Conservation (phyloP, 305 asterid genomes). For the Solanum hybrid region DNA sequence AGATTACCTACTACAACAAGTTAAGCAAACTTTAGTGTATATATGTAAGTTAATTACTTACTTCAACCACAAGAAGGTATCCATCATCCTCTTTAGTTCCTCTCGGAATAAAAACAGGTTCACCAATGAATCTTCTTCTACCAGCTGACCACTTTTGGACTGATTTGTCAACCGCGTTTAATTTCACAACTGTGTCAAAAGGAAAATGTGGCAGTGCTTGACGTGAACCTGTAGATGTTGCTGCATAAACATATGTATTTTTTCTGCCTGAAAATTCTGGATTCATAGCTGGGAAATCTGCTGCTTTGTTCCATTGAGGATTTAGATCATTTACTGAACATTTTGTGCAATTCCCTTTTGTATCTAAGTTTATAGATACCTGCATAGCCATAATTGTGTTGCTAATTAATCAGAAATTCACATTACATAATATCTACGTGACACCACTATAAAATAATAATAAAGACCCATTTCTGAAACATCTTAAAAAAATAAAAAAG, state of each 20-base stretch:
- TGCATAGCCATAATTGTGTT: constrained; percentile 13
- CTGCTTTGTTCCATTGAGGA: constrained; percentile 46
- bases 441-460: too few relatives aligned
- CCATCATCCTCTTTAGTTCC: constrained; percentile 47
- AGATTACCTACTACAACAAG: background rate
- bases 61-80: constrained; percentile 92
- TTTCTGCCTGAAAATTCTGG: constrained; percentile 48
- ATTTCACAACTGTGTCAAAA: constrained; percentile 74
- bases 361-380: constrained; percentile 51
- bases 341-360: constrained; percentile 28
- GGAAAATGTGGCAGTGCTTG: constrained; percentile 79
- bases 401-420: background rate
- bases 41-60: constrained; percentile 16
- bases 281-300: constrained; percentile 87
- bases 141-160: constrained; percentile 57
- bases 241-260: constrained; percentile 54
- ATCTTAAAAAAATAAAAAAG: too few relatives aligned
- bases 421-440: background rate
- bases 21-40: background rate
- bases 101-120: constrained; percentile 61
- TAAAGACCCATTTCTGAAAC: too few relatives aligned
- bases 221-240: constrained; percentile 78
- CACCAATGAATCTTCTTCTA: constrained; percentile 74
- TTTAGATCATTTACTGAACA: constrained; percentile 43
- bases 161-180: constrained; percentile 36